A percentile compares a stretch with the other conserved stretches of the same genome.
phyloP scores from a whole-genome alignment of 805 yeast genomes.

The Metschnikowia borealis region DNA sequence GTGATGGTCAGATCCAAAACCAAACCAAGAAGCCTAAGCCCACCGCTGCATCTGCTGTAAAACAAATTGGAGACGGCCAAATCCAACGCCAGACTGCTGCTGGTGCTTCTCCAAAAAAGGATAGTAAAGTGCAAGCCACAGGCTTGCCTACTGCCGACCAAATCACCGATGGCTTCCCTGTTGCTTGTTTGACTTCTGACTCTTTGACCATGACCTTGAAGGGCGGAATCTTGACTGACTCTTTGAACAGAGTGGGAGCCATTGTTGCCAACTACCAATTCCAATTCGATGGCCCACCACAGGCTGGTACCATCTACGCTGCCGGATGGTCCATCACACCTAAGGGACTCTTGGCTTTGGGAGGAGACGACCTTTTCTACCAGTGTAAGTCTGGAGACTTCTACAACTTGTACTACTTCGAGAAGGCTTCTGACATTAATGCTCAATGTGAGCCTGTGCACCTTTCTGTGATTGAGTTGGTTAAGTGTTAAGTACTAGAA shows the following conservation, averaged over 20 bases:
- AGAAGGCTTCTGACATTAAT: conserved; percentile 41
- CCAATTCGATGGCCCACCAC: conserved; percentile 80
- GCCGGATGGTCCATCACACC: conserved; percentile 42
- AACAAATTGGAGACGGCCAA: conserved; percentile 26
- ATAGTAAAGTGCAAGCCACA: conserved; percentile 31
- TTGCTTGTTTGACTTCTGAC: conserved; percentile 22
- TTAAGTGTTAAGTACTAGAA: conserved; percentile 44
- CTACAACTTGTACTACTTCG: conserved; percentile 68
- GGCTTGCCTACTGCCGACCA: conserved; percentile 27
- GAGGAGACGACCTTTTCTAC: conserved; percentile 58
- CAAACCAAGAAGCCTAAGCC: conserved; percentile 22
- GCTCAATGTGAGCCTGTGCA: conserved; percentile 61
- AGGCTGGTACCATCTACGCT: conserved; percentile 41
- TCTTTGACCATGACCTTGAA: conserved; percentile 55
- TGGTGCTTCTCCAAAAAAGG: conserved; percentile 23
- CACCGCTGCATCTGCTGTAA: conserved; percentile 18
- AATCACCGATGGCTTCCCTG: conserved; percentile 8
- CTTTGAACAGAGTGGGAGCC: conserved; percentile 66
- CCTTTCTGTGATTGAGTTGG: conserved; percentile 55
- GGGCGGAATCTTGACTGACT: conserved; percentile 50
- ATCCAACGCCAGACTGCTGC: conserved; percentile 23
- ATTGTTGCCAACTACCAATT: conserved; percentile 80
- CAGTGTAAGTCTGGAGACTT: conserved; percentile 73
- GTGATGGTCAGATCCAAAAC: conserved; percentile 47
- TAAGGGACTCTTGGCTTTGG: conserved; percentile 62